A percentile compares a stretch with the other conserved stretches of the same genome.
Evolutionary conservation across 768 basidiomycete species (phyloP).

Genomic region (Mycena rebaudengoi): DNA sequence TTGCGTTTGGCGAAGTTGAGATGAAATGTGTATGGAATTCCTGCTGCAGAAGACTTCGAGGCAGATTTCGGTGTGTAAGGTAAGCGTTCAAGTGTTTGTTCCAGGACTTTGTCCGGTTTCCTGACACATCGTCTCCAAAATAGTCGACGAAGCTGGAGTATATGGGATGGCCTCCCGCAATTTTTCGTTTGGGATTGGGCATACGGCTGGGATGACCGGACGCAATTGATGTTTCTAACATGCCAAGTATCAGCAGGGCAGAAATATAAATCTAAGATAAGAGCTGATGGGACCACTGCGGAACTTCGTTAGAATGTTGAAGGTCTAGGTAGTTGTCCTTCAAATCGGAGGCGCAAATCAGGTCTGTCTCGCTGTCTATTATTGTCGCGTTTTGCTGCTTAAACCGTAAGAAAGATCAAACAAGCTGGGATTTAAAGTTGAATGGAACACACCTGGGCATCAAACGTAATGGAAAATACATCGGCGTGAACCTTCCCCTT

Average conservation of each 20-base stretch:
- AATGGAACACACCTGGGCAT: not conserved
- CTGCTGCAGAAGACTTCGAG: conserved; percentile 42
- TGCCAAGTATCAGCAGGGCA: not conserved
- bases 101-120: conserved; percentile 40
- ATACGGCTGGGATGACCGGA: conserved; percentile 32
- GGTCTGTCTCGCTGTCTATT: not conserved
- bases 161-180: conserved; percentile 40
- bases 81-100: conserved; percentile 55
- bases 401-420: no score
- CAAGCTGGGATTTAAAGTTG: not conserved
- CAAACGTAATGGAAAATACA: not conserved
- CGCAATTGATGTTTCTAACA: not conserved
- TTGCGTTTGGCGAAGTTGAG: conserved; percentile 47
- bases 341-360: not conserved
- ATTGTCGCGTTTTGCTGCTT: no score
- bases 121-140: conserved; percentile 53
- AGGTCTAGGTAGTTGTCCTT: not conserved
- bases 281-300: not conserved
- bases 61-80: conserved; percentile 46
- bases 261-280: not conserved
- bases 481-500: not conserved
- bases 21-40: conserved; percentile 47
- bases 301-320: not conserved
- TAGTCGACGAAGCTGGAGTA: conserved; percentile 41
- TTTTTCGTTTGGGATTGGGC: conserved; percentile 41